phyloP scores from a whole-genome alignment of 352 stramenopile species.

The Pythium oligandrum region DNA sequence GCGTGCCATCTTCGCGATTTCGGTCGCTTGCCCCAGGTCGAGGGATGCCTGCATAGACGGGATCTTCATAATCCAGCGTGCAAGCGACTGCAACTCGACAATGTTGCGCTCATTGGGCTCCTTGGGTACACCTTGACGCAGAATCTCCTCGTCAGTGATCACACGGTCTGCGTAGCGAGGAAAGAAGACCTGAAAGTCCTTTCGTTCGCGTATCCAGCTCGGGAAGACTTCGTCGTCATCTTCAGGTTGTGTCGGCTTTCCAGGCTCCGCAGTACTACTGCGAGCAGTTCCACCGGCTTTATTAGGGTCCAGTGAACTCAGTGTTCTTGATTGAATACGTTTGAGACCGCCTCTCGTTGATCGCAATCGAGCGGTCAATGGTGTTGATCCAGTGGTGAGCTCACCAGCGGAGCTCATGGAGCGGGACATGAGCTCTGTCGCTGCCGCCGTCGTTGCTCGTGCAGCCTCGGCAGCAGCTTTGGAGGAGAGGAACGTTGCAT shows the following conservation, averaged over 20 bases:
- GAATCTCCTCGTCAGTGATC: constrained; percentile 61
- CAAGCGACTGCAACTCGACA: constrained; percentile 66
- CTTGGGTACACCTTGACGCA: constrained; percentile 57
- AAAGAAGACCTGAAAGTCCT: constrained; percentile 76
- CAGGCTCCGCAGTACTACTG: constrained; percentile 1
- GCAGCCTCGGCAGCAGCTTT: constrained; percentile 39
- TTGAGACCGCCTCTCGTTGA: too few species aligned
- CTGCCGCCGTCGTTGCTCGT: constrained; percentile 37
- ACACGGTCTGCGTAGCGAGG: constrained; percentile 55
- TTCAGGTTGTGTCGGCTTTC: too few species aligned
- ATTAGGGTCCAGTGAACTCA: not conserved
- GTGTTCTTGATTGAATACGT: too few species aligned
- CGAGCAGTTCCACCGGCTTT: not conserved
- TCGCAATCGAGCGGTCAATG: too few species aligned
- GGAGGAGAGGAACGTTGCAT: constrained; percentile 34
- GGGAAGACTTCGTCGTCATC: constrained; percentile 40
- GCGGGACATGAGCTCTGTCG: constrained; percentile 10
- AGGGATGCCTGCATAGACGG: constrained; percentile 62
- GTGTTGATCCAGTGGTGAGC: too few species aligned
- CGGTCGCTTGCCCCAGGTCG: constrained; percentile 58
- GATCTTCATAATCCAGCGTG: constrained; percentile 74
- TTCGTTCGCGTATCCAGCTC: constrained; percentile 64
- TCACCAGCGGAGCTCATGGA: too few species aligned
- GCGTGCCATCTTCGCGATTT: constrained; percentile 61
- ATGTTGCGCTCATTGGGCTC: constrained; percentile 61